These are phyloP conservation scores for Collybiopsis luxurians DNA, from an alignment of 768 basidiomycete genomes.

Conservation along the genomic window DNA sequence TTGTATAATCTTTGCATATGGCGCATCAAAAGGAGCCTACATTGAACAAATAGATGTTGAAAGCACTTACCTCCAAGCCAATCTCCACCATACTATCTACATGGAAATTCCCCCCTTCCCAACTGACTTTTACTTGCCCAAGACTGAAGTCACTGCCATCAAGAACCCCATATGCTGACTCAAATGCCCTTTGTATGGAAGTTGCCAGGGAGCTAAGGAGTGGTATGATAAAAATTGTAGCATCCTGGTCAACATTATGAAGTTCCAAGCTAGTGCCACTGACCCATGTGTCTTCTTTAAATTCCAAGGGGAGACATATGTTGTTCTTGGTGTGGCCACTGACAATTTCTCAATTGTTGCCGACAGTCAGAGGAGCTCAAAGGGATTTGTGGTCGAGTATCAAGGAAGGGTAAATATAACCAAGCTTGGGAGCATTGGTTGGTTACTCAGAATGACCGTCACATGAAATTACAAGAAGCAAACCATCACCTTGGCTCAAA, in stretches of 20 bases:
- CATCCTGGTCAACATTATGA: too few relatives aligned
- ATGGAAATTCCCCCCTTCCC: neutral
- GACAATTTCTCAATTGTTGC: slow-evolving; percentile 23
- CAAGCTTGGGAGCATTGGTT: slow-evolving; percentile 16
- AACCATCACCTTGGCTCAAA: slow-evolving; percentile 17
- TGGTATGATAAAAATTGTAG: too few relatives aligned
- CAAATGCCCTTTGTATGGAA: too few relatives aligned
- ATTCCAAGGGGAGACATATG: neutral
- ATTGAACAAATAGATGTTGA: slow-evolving; percentile 15
- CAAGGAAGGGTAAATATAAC: slow-evolving; percentile 16
- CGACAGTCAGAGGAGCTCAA: neutral
- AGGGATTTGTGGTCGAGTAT: too few relatives aligned
- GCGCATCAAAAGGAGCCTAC: slow-evolving; percentile 7
- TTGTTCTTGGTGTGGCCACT: slow-evolving; percentile 6
- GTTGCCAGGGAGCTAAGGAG: too few relatives aligned
- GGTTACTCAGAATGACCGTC: slow-evolving; percentile 18
- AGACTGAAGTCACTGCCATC: neutral
- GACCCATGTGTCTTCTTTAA: too few relatives aligned
- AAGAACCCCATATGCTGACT: too few relatives aligned
- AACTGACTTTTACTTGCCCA: neutral
- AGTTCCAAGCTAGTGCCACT: too few relatives aligned
- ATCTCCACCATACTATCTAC: too few relatives aligned
- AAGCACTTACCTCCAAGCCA: slow-evolving; percentile 7
- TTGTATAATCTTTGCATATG: slow-evolving; percentile 4
- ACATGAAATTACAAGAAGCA: slow-evolving; percentile 9